These are phyloP conservation scores for Boletus rubropictus DNA, from an alignment of 768 basidiomycete genomes.

Conservation along the genomic window DNA sequence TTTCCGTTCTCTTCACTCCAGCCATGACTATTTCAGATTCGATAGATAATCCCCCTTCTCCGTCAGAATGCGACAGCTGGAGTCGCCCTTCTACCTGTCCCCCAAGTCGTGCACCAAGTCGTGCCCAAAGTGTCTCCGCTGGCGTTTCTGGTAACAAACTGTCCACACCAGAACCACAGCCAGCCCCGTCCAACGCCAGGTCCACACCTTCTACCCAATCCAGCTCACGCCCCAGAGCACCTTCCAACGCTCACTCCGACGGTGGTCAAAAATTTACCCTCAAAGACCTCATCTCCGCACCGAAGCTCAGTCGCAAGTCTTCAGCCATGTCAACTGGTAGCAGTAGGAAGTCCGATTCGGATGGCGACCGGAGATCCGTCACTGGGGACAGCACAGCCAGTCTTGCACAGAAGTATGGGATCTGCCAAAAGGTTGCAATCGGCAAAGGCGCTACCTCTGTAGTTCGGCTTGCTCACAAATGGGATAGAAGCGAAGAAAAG, in stretches of 20 bases:
- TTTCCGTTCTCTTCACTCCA: slow-evolving; percentile 10
- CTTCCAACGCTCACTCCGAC: slow-evolving; percentile 50
- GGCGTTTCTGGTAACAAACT: slow-evolving; percentile 36
- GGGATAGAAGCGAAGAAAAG: slow-evolving; percentile 95
- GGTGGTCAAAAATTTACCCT: slow-evolving; percentile 73
- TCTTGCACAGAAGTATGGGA: slow-evolving; percentile 87
- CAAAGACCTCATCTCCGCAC: slow-evolving; percentile 72
- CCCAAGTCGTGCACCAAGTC: slow-evolving; percentile 48
- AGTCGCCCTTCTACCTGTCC: slow-evolving; percentile 59
- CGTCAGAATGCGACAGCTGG: slow-evolving; percentile 53
- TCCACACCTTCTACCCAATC: slow-evolving; percentile 15
- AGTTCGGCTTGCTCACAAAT: slow-evolving; percentile 95
- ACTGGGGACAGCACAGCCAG: slow-evolving; percentile 50
- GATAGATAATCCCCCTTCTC: slow-evolving; percentile 43
- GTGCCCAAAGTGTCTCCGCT: slow-evolving; percentile 33
- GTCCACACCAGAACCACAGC: slow-evolving; percentile 27
- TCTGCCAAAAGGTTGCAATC: slow-evolving; percentile 94
- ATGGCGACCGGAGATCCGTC: slow-evolving; percentile 40
- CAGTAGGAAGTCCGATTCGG: slow-evolving; percentile 66
- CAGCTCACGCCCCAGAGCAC: slow-evolving; percentile 32
- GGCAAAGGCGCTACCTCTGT: slow-evolving; percentile 98
- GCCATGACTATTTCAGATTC: slow-evolving; percentile 37
- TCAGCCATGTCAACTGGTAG: slow-evolving; percentile 66
- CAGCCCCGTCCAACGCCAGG: slow-evolving; percentile 18
- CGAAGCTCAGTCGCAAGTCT: slow-evolving; percentile 67